Percentiles rank a stretch among this genome's conserved stretches.
Conservation (phyloP, 345 rosid species). For the Carallia pectinifolia region DNA sequence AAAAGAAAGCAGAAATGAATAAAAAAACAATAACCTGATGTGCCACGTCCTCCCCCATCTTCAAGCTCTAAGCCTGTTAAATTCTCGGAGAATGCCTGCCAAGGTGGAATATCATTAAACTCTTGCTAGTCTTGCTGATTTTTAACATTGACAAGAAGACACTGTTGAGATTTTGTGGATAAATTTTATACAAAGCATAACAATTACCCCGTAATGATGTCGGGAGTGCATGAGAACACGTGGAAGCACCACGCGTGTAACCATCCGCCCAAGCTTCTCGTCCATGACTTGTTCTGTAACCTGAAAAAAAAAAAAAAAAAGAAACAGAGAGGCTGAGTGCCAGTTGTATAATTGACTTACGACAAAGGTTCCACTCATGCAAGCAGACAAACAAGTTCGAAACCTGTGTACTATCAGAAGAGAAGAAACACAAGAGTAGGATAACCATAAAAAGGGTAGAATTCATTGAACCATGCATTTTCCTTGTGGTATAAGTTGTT, state of each 20-base stretch:
- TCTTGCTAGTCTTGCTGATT: neutral
- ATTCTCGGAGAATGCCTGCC: constrained; percentile 90
- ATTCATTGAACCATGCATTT: too few relatives aligned
- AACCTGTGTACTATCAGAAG: too few relatives aligned
- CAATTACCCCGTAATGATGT: constrained; percentile 86
- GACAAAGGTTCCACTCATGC: neutral
- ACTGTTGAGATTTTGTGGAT: neutral
- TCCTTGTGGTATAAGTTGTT: too few relatives aligned
- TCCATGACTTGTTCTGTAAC: constrained; percentile 87
- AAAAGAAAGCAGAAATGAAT: neutral
- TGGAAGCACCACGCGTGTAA: constrained; percentile 95
- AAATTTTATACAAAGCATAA: neutral
- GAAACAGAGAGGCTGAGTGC: neutral
- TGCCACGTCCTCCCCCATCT: constrained; percentile 99
- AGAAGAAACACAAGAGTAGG: neutral
- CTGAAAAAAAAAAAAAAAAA: constrained; percentile 27
- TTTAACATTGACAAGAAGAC: neutral
- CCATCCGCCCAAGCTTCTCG: constrained; percentile 88
- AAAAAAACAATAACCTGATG: constrained; percentile 56
- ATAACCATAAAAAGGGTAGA: neutral
- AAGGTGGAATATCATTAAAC: constrained; percentile 8
- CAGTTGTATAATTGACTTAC: neutral
- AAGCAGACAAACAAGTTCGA: neutral
- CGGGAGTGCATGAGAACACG: constrained; percentile 95
- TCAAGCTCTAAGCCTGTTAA: constrained; percentile 97